These are phyloP conservation scores for Hortiboletus flavorubellus DNA, from an alignment of 768 basidiomycete genomes.

Conservation along the genomic window DNA sequence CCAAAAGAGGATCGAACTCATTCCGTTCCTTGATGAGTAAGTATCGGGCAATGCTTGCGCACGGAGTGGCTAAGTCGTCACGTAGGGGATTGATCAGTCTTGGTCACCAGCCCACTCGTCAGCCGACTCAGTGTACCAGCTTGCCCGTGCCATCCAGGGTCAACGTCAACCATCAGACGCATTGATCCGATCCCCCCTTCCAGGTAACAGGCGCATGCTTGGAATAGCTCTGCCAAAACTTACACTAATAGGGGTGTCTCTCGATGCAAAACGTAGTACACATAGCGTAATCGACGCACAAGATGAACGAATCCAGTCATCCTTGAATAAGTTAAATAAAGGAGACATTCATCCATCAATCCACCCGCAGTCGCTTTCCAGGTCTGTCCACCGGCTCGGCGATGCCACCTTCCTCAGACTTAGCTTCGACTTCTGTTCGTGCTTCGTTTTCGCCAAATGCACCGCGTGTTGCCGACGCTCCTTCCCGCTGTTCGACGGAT, in stretches of 20 bases:
- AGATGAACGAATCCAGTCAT: slow-evolving; percentile 11
- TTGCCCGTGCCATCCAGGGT: too few species aligned
- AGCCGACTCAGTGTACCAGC: too few species aligned
- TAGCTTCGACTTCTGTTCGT: slow-evolving; percentile 21
- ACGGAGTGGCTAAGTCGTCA: too few species aligned
- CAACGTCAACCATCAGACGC: too few species aligned
- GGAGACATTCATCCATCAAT: slow-evolving; percentile 15
- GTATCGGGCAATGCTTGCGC: neutral
- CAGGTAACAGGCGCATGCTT: too few species aligned
- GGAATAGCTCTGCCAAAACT: neutral
- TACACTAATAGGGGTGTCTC: neutral
- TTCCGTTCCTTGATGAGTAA: neutral
- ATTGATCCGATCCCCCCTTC: too few species aligned
- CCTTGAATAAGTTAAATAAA: slow-evolving; percentile 19
- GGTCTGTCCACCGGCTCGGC: slow-evolving; percentile 24
- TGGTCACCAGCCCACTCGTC: too few species aligned
- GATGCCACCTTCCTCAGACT: slow-evolving; percentile 17
- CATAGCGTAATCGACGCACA: slow-evolving; percentile 5
- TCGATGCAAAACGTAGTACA: slow-evolving; percentile 7
- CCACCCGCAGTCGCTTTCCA: slow-evolving; percentile 32
- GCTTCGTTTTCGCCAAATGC: slow-evolving; percentile 14
- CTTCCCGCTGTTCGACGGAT: slow-evolving; percentile 28
- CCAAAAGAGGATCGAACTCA: neutral
- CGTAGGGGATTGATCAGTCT: too few species aligned
- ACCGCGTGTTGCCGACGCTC: slow-evolving; percentile 6